A percentile compares a stretch with the other conserved stretches of the same genome.
Conservation (phyloP, 2,329 filamentous ascomycete genomes). For the Clarireedia paspali region DNA sequence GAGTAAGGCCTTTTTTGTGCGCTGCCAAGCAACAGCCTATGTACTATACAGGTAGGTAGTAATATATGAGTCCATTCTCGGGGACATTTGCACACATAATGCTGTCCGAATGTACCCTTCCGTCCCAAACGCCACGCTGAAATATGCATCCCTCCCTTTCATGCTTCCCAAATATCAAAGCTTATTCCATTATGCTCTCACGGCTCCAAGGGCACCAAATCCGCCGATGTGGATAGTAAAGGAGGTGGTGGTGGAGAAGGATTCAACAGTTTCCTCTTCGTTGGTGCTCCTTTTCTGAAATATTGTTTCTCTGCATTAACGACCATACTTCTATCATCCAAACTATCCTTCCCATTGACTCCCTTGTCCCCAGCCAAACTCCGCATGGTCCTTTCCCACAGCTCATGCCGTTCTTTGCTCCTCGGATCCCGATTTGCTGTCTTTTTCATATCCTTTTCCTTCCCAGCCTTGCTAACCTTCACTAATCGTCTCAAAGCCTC, state of each 20-base stretch:
- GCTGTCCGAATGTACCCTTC: background rate
- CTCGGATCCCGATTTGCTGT: constrained; percentile 41
- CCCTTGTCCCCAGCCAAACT: constrained; percentile 33
- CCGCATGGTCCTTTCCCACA: constrained; percentile 56
- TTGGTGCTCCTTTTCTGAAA: constrained; percentile 36
- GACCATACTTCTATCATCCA: constrained; percentile 58
- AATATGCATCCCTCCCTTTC: background rate
- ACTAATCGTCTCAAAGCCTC: constrained; percentile 52
- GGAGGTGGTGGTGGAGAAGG: background rate
- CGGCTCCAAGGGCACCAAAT: constrained; percentile 1
- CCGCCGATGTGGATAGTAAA: background rate
- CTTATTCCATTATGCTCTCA: background rate
- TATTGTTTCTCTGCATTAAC: constrained; percentile 50
- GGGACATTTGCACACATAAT: background rate
- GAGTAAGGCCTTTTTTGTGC: background rate
- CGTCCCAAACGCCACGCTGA: constrained; percentile 10
- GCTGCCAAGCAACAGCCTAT: background rate
- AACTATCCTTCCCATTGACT: constrained; percentile 26
- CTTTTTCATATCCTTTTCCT: constrained; percentile 55
- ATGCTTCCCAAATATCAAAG: background rate
- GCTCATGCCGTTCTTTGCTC: constrained; percentile 47
- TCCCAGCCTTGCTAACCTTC: constrained; percentile 54
- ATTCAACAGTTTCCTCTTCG: constrained; percentile 17
- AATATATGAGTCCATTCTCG: background rate
- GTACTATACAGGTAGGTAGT: background rate